Evolutionary conservation across 2,329 filamentous ascomycete species (phyloP).

Genomic region (Beauveria rudraprayagi): DNA sequence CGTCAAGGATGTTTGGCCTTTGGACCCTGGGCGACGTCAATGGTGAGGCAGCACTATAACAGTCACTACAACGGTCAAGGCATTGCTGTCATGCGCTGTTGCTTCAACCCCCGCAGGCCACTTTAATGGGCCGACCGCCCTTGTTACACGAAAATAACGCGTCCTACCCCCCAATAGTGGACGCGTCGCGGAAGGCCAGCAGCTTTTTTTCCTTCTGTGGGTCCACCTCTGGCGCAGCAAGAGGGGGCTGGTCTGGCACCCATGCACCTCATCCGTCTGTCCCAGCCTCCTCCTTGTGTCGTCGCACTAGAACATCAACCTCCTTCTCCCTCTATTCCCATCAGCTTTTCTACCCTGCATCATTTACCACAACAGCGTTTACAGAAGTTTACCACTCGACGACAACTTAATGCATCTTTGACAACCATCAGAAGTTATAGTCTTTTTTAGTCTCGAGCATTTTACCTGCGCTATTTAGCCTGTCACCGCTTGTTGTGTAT

Average conservation of each 20-base stretch:
- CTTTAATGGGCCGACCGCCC: constrained; percentile 4
- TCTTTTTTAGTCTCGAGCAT: constrained; percentile 3
- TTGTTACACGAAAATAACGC: constrained; percentile 10
- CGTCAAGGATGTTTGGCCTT: no score
- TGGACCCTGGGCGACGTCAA: no score
- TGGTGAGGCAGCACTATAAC: no score
- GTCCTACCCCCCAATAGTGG: not conserved
- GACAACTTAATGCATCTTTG: constrained; percentile 2
- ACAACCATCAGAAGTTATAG: not conserved
- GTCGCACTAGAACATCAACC: constrained; percentile 7
- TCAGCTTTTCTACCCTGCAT: constrained; percentile 10
- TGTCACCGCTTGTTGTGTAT: not conserved
- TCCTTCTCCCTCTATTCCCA: constrained; percentile 5
- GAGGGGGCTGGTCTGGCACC: constrained; percentile 12
- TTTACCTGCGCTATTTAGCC: not conserved
- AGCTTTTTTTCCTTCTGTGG: not conserved
- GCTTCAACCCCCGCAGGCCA: not conserved
- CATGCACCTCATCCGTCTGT: constrained; percentile 1
- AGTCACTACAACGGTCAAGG: no score
- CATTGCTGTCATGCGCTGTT: no score
- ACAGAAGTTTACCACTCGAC: not conserved
- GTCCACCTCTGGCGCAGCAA: not conserved
- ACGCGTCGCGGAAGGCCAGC: constrained; percentile 1
- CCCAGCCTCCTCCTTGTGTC: constrained; percentile 13
- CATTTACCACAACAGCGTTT: constrained; percentile 3